Percentiles rank a stretch among this genome's conserved stretches.
These are phyloP conservation scores for Ceratobasidium sp. DNA, from an alignment of 1,284 basidiomycete species.

Conservation along the genomic window DNA sequence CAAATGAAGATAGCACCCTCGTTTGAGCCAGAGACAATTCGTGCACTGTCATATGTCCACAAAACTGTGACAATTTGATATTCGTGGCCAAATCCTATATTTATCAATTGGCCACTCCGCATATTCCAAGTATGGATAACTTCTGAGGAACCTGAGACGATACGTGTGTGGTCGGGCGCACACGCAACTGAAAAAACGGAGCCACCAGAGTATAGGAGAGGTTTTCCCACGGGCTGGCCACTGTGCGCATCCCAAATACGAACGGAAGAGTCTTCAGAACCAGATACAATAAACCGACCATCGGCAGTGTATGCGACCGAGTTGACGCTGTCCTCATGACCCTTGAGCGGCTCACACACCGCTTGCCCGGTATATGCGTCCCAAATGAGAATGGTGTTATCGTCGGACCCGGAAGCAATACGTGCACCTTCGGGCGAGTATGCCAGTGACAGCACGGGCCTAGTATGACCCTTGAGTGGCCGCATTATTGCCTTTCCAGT, in stretches of 20 bases:
- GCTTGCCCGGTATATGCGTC: neutral
- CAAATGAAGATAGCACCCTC: constrained; percentile 39
- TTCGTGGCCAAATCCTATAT: constrained; percentile 7
- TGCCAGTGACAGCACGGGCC: too few species aligned
- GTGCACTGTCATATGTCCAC: constrained; percentile 33
- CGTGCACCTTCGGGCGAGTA: too few species aligned
- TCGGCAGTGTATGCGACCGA: neutral
- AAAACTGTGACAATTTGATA: neutral
- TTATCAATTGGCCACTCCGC: neutral
- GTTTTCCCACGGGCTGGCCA: too few species aligned
- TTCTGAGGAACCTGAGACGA: too few species aligned
- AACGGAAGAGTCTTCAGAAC: neutral
- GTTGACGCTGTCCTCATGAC: neutral
- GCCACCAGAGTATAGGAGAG: too few species aligned
- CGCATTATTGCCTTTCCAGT: too few species aligned
- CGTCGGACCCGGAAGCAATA: too few species aligned
- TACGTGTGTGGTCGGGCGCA: too few species aligned
- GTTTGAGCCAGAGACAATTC: constrained; percentile 40
- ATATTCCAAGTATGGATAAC: constrained; percentile 12
- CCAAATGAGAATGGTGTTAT: neutral
- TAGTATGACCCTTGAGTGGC: too few species aligned
- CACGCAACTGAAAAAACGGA: too few species aligned
- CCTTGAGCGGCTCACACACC: neutral
- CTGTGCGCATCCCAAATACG: neutral
- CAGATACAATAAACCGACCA: neutral